Evolutionary conservation across 192 early-diverging fungal genomes (phyloP).

Genomic region (Coemansia sp.): DNA sequence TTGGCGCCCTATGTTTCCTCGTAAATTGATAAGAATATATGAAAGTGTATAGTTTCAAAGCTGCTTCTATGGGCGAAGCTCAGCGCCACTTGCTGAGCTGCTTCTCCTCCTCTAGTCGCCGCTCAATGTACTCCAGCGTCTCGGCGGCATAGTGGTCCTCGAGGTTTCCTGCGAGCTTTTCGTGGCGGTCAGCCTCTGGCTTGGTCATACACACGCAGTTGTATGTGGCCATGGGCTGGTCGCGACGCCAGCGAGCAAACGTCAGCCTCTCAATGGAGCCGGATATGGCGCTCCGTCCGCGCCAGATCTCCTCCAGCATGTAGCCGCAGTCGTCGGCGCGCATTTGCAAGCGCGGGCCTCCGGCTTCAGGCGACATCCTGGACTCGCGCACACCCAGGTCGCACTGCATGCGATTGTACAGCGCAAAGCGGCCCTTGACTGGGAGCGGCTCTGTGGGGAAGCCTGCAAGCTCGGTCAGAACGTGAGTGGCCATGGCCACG

Average conservation of each 20-base stretch:
- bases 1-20: conserved; percentile 35
- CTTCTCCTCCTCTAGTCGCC: conserved; percentile 37
- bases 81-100: conserved; percentile 44
- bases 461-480: conserved; percentile 60
- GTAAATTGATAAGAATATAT: background rate
- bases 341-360: conserved; percentile 45
- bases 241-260: conserved; percentile 74
- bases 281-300: conserved; percentile 74
- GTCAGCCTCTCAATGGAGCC: conserved; percentile 70
- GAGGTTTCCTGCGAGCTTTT: conserved; percentile 22
- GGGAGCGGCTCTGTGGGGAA: conserved; percentile 71
- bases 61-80: background rate
- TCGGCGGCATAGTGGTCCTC: conserved; percentile 44
- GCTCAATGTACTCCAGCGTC: conserved; percentile 29
- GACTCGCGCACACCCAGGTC: conserved; percentile 66
- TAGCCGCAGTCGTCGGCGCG: conserved; percentile 72
- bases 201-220: conserved; percentile 88
- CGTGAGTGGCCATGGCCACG: conserved; percentile 84
- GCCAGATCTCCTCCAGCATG: conserved; percentile 88
- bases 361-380: conserved; percentile 6
- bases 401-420: conserved; percentile 71
- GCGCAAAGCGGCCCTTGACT: conserved; percentile 70
- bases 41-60: background rate
- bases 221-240: conserved; percentile 60
- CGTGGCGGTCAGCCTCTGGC: conserved; percentile 63